phyloP scores from a whole-genome alignment of 2,329 filamentous ascomycete genomes.

The Periconia macrospinosa region DNA sequence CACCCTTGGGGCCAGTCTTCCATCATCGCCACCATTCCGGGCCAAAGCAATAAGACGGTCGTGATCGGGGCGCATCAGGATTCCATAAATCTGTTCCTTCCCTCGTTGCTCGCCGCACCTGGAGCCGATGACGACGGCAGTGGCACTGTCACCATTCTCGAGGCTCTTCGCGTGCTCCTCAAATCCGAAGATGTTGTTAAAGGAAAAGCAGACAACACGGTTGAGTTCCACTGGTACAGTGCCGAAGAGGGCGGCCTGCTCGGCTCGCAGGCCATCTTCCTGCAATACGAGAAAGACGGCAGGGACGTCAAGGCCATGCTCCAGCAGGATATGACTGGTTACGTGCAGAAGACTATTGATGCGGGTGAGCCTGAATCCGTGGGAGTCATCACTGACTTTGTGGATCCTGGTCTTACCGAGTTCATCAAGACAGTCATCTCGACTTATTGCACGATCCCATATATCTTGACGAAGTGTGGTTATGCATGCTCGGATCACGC shows the following conservation, averaged over 20 bases:
- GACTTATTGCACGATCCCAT: conserved; percentile 86
- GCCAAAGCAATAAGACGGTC: conserved; percentile 78
- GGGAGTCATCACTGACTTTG: conserved; percentile 90
- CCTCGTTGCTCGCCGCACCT: conserved; percentile 79
- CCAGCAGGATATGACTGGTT: conserved; percentile 93
- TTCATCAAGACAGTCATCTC: conserved; percentile 91
- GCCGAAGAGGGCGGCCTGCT: conserved; percentile 87
- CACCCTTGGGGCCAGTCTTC: conserved; percentile 90
- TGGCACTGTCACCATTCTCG: conserved; percentile 90
- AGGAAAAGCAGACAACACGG: conserved; percentile 77
- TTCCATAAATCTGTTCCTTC: conserved; percentile 89
- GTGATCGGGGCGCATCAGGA: conserved; percentile 82
- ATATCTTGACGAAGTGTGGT: conserved; percentile 83
- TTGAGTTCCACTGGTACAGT: conserved; percentile 97
- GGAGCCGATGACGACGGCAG: conserved; percentile 96
- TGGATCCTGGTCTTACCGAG: conserved; percentile 76
- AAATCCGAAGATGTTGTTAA: conserved; percentile 68
- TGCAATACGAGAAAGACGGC: conserved; percentile 70
- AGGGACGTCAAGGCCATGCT: conserved; percentile 92
- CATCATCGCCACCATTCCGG: conserved; percentile 89
- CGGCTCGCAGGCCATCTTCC: conserved; percentile 88
- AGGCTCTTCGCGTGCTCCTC: conserved; percentile 82
- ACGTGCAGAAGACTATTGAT: conserved; percentile 78
- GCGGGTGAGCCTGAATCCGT: conserved; percentile 82
- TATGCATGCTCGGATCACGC: conserved; percentile 82